Base-by-base conservation (phyloP, 2,329 filamentous ascomycete species). In the Apiospora sp. region DNA sequence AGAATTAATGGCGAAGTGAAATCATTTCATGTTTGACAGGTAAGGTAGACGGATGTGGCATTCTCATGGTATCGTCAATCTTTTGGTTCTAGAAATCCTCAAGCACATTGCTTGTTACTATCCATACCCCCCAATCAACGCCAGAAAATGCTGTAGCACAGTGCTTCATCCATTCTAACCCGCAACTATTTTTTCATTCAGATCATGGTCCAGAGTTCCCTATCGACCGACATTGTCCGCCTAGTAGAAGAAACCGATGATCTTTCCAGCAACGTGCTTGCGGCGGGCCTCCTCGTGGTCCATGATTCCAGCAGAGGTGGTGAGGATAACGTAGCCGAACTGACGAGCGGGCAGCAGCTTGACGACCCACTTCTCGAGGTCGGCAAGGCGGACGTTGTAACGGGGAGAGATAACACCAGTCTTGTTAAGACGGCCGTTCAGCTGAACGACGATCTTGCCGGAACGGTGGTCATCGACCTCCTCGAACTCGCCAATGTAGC, bases 341-440 rank as follows among this genome's bases (percentile, higher is more conserved):
- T 99, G 96, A 98, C 96, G 96, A 79, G 96, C 95, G 79, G 96
- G 96, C 78, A 99, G 92, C 84, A 99, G 93, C 92, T 97, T 97
- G 89, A 97, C 94, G 82, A 98, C 95, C 96, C 96, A 99, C 91
- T 98, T 98, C 94, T 99, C 96, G 84, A 99, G 91, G 82, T 99
- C 96, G 83, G 90, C 88, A 83, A 99, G 95, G 86, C 96, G 95
- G 87, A 99, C 94, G 92, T 98, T 98, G 94, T 98, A 99, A 86
- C 96, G 94, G 85, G 96, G 96, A 79, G 93, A 96, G 92, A 99
- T 99, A 89, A 98, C 96, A 91, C 96, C 96, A 78, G 94, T 96
- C 93, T 98, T 98, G 94, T 98, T 98, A 87, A 98, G 91, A 81
- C 95, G 96, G 87, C 96, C 96, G 89, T 98, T 99, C 79, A 99